Percentiles rank a stretch among this genome's conserved stretches.
Evolutionary conservation across 352 stramenopile species (phyloP).

Genomic region (Pythium grandisporangium): DNA sequence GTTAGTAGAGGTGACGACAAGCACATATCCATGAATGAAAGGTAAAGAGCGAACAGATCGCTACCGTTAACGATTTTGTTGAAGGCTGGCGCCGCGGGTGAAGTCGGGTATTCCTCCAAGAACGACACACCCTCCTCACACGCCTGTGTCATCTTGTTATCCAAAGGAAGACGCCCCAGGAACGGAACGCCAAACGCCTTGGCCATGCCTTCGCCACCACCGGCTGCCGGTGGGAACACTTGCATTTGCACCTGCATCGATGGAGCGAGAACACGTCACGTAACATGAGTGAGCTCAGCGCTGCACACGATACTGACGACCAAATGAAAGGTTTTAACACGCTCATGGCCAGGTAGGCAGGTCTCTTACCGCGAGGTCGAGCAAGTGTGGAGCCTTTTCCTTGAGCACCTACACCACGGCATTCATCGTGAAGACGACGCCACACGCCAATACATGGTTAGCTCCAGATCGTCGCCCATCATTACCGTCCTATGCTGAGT

Average conservation of each 20-base stretch:
- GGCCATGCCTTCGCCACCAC: constrained; percentile 92
- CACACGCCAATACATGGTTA: too few relatives aligned
- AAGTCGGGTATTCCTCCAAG: constrained; percentile 82
- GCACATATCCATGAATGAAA: too few relatives aligned
- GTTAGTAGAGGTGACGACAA: too few relatives aligned
- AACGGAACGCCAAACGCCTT: constrained; percentile 95
- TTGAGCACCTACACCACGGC: constrained; percentile 62
- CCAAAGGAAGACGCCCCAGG: constrained; percentile 94
- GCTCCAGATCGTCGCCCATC: too few relatives aligned
- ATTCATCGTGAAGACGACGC: too few relatives aligned
- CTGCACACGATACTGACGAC: too few relatives aligned
- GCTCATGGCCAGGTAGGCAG: too few relatives aligned
- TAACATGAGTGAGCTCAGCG: too few relatives aligned
- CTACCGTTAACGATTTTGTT: constrained; percentile 64
- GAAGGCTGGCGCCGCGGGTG: constrained; percentile 60
- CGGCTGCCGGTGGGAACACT: constrained; percentile 85
- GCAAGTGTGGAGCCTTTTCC: constrained; percentile 80
- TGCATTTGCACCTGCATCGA: constrained; percentile 65
- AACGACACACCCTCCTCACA: constrained; percentile 96
- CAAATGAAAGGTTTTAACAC: too few relatives aligned
- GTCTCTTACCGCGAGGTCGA: constrained; percentile 31
- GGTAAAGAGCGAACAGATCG: too few relatives aligned
- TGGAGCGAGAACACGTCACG: too few relatives aligned
- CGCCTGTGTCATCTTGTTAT: constrained; percentile 94
- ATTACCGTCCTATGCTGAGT: neutral